Evolutionary conservation across 495 filamentous ascomycete genomes (phyloP), one percentile per base, ranked within the genome.

Genomic region (Penicillium dipodomyicola): DNA sequence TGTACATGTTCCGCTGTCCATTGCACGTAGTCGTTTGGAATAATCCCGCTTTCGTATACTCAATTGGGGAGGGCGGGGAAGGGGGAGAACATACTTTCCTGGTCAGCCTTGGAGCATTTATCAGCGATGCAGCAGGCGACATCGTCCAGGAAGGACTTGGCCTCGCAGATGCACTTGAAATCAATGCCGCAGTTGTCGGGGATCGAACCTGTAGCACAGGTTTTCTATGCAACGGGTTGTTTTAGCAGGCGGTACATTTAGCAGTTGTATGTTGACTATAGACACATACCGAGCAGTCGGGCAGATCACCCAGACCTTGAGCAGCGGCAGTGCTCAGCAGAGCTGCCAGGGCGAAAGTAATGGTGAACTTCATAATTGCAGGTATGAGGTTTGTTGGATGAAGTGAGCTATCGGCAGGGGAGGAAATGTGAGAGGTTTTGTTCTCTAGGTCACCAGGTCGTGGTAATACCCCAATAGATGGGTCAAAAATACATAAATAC

Each of bases 111-210:
- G 43, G 67, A 58, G 71, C 91, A 96, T 10, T 55, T 66, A 3
- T 61, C 65, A 23, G 69, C 65, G 7, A 95, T 75, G 67, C 91
- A 96, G 76, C 86, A 89, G 29, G 83, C 72, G 54, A 94, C 83
- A 32, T 70, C 59, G 35, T 44, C 61, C 55, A 96, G 76, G 75
- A 89, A 89, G 9, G 67, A 65, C 6, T 68, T 60, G 68, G 80
- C 74, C 11, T 56, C 62, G 74, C 91, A 95, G 63, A 92, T 90
- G 68, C 91, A 95, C 37, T 69, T 61, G 58, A 84, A 65, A 55
- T 91, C 81, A 46, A 79, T 63, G 14, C 74, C 70, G 71, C 89
- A 92, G 56, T 71, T 72, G 8, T 44, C 19, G 7, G 83, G 76
- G 43, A 81, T 78, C 12, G 75, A 33, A 20, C 67, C 54, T 49